Conservation (phyloP, 2,329 filamentous ascomycete species). For the Diaporthe sp. region DNA sequence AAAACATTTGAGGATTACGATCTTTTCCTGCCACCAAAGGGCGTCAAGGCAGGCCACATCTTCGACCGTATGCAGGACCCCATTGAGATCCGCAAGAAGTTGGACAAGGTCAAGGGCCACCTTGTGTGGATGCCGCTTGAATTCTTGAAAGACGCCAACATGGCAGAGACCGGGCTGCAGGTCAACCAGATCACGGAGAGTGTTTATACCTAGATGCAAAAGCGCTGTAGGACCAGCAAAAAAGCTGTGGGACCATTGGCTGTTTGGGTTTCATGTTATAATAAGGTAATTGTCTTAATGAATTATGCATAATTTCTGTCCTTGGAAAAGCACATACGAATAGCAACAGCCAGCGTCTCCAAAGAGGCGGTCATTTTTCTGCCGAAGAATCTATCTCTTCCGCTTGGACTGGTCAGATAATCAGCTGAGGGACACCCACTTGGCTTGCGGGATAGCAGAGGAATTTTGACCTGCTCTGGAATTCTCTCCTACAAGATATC, state of each 20-base stretch:
- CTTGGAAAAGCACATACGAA: not conserved
- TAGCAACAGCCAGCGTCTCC: not conserved
- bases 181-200: constrained; percentile 91
- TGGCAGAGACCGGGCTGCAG: constrained; percentile 90
- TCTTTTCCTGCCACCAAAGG: constrained; percentile 76
- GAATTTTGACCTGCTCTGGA: too few species aligned
- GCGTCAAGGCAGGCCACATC: constrained; percentile 86
- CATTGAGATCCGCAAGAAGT: constrained; percentile 78
- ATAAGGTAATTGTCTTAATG: constrained; percentile 3
- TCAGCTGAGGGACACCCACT: too few species aligned
- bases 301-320: not conserved
- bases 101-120: constrained; percentile 87
- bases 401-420: too few species aligned
- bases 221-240: not conserved
- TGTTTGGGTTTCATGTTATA: constrained; percentile 6
- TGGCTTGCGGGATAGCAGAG: too few species aligned
- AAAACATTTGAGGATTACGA: constrained; percentile 94
- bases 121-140: constrained; percentile 96
- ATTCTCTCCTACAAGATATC: too few species aligned
- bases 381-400: not conserved
- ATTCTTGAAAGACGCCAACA: constrained; percentile 84
- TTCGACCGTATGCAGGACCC: constrained; percentile 83
- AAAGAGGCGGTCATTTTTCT: not conserved
- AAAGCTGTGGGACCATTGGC: not conserved
- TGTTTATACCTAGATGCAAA: constrained; percentile 75